Evolutionary conservation across 1,284 basidiomycete species (phyloP).

Genomic region (Microbotryum scabiosae): DNA sequence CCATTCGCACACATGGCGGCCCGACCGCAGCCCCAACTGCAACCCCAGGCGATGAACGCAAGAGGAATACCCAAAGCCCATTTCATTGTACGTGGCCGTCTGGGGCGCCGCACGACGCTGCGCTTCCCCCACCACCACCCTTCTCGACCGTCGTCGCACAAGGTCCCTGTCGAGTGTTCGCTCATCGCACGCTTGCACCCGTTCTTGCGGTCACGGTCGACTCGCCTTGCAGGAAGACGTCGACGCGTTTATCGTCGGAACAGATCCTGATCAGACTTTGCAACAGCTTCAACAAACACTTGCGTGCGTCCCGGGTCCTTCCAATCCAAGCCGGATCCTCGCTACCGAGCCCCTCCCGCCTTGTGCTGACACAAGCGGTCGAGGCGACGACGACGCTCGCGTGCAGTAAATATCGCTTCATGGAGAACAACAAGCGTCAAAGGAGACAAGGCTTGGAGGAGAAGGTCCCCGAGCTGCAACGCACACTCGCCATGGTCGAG

Average conservation of each 20-base stretch:
- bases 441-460: conserved; percentile 71
- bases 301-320: conserved; percentile 51
- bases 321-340: no score
- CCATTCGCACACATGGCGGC: no score
- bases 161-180: no score
- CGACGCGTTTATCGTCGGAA: conserved; percentile 72
- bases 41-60: conserved; percentile 49
- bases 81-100: conserved; percentile 65
- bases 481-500: conserved; percentile 84
- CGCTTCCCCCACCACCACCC: not conserved
- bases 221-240: conserved; percentile 58
- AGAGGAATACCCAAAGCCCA: conserved; percentile 90
- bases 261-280: conserved; percentile 64
- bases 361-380: not conserved
- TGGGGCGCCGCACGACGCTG: not conserved
- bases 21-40: no score
- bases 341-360: no score
- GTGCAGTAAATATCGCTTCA: conserved; percentile 90
- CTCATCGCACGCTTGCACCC: not conserved
- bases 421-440: conserved; percentile 81
- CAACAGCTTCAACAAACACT: conserved; percentile 84
- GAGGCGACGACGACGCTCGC: not conserved
- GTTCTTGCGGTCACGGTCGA: not conserved
- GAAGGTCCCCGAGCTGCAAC: conserved; percentile 94
- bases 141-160: no score